Conservation (phyloP, 2,329 filamentous ascomycete genomes). For the Neofusicoccum laricinum region DNA sequence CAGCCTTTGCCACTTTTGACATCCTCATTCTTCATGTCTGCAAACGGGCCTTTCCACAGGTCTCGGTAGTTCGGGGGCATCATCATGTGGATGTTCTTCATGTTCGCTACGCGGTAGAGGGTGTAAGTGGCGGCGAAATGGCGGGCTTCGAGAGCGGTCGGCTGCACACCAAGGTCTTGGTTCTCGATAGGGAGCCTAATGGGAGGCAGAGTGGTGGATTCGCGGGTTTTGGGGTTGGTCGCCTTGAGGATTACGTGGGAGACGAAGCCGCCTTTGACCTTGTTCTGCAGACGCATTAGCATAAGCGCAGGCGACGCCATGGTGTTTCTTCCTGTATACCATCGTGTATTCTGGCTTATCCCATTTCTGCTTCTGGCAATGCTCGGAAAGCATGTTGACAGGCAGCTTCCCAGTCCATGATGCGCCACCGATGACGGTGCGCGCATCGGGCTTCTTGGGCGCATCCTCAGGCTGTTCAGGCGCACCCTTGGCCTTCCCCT, state of each 20-base stretch:
- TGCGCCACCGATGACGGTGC: conserved; percentile 84
- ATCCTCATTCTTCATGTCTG: conserved; percentile 76
- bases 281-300: conserved; percentile 46
- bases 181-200: conserved; percentile 77
- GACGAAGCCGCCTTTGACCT: conserved; percentile 70
- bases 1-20: conserved; percentile 73
- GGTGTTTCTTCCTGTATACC: conserved; percentile 42
- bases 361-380: conserved; percentile 96
- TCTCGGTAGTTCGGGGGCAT: conserved; percentile 86
- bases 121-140: conserved; percentile 93
- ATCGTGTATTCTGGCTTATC: conserved; percentile 89
- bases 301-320: not conserved
- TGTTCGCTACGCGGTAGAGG: conserved; percentile 86
- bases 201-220: conserved; percentile 70
- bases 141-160: conserved; percentile 82
- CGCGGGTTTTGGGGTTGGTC: conserved; percentile 77
- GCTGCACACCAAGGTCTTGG: conserved; percentile 70
- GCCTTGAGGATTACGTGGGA: conserved; percentile 76
- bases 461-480: conserved; percentile 33
- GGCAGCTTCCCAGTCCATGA: conserved; percentile 98
- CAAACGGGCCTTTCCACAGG: conserved; percentile 87
- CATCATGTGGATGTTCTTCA: conserved; percentile 94
- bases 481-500: conserved; percentile 33
- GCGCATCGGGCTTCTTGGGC: conserved; percentile 59
- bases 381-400: conserved; percentile 87